Evolutionary conservation across 2,329 filamentous ascomycete genomes (phyloP).

Genomic region (Colletotrichum nymphaeae): DNA sequence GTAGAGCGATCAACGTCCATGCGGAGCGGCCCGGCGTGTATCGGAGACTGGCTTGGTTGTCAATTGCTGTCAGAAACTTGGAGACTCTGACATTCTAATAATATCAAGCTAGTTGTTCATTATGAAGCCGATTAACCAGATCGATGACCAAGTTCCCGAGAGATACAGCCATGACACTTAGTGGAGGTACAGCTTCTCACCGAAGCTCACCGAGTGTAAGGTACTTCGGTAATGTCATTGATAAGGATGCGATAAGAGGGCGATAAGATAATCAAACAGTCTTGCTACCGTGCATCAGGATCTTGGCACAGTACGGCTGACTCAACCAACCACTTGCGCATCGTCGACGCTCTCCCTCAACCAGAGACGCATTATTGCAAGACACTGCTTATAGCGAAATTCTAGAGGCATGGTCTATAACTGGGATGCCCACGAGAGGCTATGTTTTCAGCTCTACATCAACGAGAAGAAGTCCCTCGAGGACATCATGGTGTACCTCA

Average conservation of each 20-base stretch:
- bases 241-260: neutral
- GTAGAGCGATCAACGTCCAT: conserved; percentile 1
- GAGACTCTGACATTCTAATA: no score
- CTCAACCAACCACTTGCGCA: conserved; percentile 35
- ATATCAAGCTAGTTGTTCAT: neutral
- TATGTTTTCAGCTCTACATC: conserved; percentile 75
- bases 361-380: conserved; percentile 18
- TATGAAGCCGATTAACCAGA: neutral
- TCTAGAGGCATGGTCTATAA: conserved; percentile 56
- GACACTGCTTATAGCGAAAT: neutral
- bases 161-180: neutral
- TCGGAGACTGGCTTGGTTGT: neutral
- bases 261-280: neutral
- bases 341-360: neutral
- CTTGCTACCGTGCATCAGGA: neutral
- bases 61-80: neutral
- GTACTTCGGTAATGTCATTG: neutral
- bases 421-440: conserved; percentile 57
- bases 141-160: neutral
- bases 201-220: conserved; percentile 3
- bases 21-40: neutral
- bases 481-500: conserved; percentile 80
- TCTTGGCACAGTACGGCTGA: conserved; percentile 31
- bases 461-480: conserved; percentile 78
- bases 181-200: neutral